phyloP scores from a whole-genome alignment of 2,329 filamentous ascomycete genomes.

The Exophiala spinifera region DNA sequence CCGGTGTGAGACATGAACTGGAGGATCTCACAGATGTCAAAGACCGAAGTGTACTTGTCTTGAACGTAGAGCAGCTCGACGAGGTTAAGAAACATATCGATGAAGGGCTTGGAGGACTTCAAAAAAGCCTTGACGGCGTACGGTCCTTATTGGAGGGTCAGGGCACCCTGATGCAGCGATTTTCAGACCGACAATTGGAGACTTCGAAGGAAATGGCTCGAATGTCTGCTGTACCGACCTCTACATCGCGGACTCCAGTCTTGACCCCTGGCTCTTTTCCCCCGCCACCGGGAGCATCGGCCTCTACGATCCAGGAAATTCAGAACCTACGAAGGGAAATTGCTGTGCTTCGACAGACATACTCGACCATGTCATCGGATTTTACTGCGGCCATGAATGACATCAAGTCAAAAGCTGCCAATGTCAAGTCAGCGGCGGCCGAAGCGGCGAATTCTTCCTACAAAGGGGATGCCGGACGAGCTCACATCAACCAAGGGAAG shows the following conservation, averaged over 20 bases:
- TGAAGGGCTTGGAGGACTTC: constrained; percentile 78
- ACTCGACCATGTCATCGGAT: constrained; percentile 84
- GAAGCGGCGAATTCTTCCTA: constrained; percentile 69
- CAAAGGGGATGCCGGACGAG: constrained; percentile 74
- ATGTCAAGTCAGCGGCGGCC: constrained; percentile 72
- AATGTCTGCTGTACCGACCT: constrained; percentile 51
- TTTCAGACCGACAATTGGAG: constrained; percentile 88
- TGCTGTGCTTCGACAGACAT: constrained; percentile 87
- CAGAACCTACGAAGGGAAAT: constrained; percentile 82
- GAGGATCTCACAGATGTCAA: constrained; percentile 93
- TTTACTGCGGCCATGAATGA: constrained; percentile 82
- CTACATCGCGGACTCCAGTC: constrained; percentile 33
- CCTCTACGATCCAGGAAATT: constrained; percentile 69
- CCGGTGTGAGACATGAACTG: constrained; percentile 92
- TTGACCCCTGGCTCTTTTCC: constrained; percentile 34
- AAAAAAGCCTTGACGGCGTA: constrained; percentile 79
- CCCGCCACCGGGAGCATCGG: constrained; percentile 25
- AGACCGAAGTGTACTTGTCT: constrained; percentile 87
- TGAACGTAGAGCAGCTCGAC: constrained; percentile 89
- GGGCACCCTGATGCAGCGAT: constrained; percentile 73
- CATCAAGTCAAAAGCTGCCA: constrained; percentile 75
- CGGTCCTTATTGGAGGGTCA: constrained; percentile 82
- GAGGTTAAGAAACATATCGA: constrained; percentile 97
- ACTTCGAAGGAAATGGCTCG: constrained; percentile 81
- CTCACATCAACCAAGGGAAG: constrained; percentile 81